A percentile compares a stretch with the other conserved stretches of the same genome.
phyloP scores from a whole-genome alignment of 2,329 filamentous ascomycete species.

The Thelonectria discophora region DNA sequence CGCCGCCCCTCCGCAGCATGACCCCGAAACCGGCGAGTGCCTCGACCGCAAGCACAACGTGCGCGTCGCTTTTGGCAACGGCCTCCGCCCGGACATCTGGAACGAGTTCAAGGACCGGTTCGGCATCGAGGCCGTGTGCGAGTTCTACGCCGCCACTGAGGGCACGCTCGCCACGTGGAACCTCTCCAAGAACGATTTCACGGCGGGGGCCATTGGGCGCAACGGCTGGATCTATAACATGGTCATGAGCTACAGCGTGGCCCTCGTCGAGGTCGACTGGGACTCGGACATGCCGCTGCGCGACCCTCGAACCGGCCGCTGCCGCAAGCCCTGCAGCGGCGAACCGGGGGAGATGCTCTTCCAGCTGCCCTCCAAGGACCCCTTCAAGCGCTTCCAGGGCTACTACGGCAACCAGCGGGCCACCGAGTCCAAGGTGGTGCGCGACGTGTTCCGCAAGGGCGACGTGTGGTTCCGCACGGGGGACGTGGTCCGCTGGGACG shows the following conservation, averaged over 20 bases:
- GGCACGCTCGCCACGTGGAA: conserved; percentile 77
- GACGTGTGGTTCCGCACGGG: conserved; percentile 87
- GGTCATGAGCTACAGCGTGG: conserved; percentile 59
- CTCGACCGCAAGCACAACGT: conserved; percentile 78
- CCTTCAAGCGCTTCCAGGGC: conserved; percentile 75
- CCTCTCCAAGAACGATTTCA: conserved; percentile 74
- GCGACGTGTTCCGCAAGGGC: conserved; percentile 75
- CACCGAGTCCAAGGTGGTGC: conserved; percentile 76
- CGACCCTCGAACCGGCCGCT: conserved; percentile 74
- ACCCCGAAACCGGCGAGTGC: conserved; percentile 70
- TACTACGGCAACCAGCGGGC: conserved; percentile 81
- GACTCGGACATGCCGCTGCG: conserved; percentile 74
- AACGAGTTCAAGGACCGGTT: conserved; percentile 84
- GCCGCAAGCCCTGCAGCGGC: conserved; percentile 64
- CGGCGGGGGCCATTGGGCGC: conserved; percentile 80
- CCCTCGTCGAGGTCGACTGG: conserved; percentile 76
- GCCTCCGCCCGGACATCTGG: conserved; percentile 87
- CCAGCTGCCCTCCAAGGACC: conserved; percentile 71
- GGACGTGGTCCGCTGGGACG: conserved; percentile 78
- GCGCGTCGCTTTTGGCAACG: conserved; percentile 83
- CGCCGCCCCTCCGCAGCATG: conserved; percentile 68
- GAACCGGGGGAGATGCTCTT: conserved; percentile 81
- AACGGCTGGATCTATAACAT: conserved; percentile 69
- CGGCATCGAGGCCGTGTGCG: conserved; percentile 74
- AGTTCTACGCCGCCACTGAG: conserved; percentile 86